A percentile compares a stretch with the other conserved stretches of the same genome.
Evolutionary conservation across 2,329 filamentous ascomycete species (phyloP).

Genomic region (Xylariaceae sp.): DNA sequence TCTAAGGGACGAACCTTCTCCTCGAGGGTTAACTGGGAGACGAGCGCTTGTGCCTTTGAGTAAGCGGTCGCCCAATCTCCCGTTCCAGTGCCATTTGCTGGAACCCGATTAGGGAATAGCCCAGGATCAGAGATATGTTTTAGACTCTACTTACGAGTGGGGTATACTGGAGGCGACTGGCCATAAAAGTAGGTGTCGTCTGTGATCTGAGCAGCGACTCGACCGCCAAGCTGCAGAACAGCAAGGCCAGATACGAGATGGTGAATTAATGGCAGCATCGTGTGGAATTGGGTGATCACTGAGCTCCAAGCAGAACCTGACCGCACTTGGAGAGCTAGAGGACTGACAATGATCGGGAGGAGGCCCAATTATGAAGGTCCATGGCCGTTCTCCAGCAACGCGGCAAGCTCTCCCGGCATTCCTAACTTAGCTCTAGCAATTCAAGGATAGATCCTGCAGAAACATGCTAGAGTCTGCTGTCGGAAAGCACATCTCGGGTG

Average conservation of each 20-base stretch:
- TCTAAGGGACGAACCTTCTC: constrained; percentile 30
- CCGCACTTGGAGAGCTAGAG: neutral
- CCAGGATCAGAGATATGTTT: neutral
- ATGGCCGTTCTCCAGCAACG: neutral
- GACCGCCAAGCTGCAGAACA: constrained; percentile 5
- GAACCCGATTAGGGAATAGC: constrained; percentile 11
- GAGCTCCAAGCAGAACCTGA: neutral
- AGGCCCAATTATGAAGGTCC: neutral
- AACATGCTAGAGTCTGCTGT: neutral
- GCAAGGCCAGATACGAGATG: constrained; percentile 10
- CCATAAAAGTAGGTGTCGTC: constrained; percentile 34
- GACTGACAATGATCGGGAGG: neutral
- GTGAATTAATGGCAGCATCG: constrained; percentile 6
- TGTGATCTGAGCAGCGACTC: constrained; percentile 24
- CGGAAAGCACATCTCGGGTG: neutral
- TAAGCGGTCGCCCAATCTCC: constrained; percentile 37
- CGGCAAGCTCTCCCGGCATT: neutral
- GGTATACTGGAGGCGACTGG: constrained; percentile 35
- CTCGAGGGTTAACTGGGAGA: constrained; percentile 36
- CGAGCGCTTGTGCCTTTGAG: constrained; percentile 31
- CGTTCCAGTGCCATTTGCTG: constrained; percentile 28
- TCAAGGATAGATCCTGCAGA: neutral
- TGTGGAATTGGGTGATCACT: neutral
- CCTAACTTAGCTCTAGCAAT: neutral
- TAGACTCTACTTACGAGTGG: constrained; percentile 26